phyloP scores from a whole-genome alignment of 495 filamentous ascomycete genomes.

The Aspergillus affinis region DNA sequence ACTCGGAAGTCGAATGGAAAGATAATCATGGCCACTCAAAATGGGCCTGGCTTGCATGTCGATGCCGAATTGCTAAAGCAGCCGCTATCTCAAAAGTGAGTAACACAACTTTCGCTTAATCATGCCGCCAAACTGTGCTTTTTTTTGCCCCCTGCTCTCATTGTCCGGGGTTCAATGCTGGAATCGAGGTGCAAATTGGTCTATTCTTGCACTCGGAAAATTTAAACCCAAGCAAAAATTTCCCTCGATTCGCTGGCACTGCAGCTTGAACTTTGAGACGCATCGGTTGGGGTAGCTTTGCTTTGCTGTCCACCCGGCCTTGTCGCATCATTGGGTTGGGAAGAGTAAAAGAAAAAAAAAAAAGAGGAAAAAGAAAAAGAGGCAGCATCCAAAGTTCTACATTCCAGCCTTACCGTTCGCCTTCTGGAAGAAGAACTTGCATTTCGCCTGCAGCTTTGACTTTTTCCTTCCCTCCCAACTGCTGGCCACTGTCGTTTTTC shows the following conservation, averaged over 20 bases:
- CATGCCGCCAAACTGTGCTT: conserved; percentile 7
- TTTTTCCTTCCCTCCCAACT: neutral
- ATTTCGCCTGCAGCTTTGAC: conserved; percentile 5
- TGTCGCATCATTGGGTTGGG: conserved; percentile 8
- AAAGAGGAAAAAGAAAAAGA: neutral
- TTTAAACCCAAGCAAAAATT: neutral
- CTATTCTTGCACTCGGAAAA: neutral
- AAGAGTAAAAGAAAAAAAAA: neutral
- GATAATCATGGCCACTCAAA: conserved; percentile 46
- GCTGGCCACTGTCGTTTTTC: neutral
- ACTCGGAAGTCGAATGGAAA: conserved; percentile 42
- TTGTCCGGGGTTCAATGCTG: neutral
- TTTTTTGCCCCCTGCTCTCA: conserved; percentile 5
- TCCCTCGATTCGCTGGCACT: neutral
- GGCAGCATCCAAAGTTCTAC: neutral
- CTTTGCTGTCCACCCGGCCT: conserved; percentile 9
- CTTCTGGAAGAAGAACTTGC: conserved; percentile 6
- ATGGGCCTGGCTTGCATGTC: conserved; percentile 49
- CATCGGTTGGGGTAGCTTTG: conserved; percentile 3
- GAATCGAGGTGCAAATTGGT: neutral
- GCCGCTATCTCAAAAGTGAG: conserved; percentile 51
- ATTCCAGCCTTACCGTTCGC: conserved; percentile 10
- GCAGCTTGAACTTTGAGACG: conserved; percentile 2
- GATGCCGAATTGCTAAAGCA: conserved; percentile 53
- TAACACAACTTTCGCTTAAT: conserved; percentile 17